Conservation (phyloP, 768 basidiomycete species). For the Termitomyces sp. region DNA sequence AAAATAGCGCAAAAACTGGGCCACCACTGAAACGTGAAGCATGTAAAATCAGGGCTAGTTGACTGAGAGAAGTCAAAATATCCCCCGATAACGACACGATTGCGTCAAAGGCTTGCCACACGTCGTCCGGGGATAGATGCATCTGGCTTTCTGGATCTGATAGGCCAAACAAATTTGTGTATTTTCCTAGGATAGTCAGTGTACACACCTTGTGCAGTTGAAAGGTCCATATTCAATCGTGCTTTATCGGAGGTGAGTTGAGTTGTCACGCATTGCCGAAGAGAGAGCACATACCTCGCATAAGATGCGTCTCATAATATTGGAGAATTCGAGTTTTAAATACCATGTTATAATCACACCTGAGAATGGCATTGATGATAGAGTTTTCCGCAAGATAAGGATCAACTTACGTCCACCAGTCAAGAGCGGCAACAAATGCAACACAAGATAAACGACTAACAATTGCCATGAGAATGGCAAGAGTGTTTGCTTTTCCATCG, state of each 20-base stretch:
- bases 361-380: neutral
- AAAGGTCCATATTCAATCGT: slow-evolving; percentile 17
- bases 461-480: slow-evolving; percentile 14
- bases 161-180: neutral
- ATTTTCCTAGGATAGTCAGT: neutral
- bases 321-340: slow-evolving; percentile 16
- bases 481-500: slow-evolving; percentile 12
- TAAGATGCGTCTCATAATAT: slow-evolving; percentile 21
- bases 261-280: neutral
- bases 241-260: neutral
- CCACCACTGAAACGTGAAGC: slow-evolving; percentile 25
- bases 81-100: slow-evolving; percentile 17
- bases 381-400: too few species aligned
- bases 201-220: slow-evolving; percentile 15
- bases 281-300: slow-evolving; percentile 16
- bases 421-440: slow-evolving; percentile 13
- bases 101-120: slow-evolving; percentile 20
- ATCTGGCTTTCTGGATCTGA: slow-evolving; percentile 18
- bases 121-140: slow-evolving; percentile 12
- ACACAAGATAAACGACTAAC: slow-evolving; percentile 12
- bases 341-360: slow-evolving; percentile 1
- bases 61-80: slow-evolving; percentile 18
- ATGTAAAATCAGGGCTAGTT: slow-evolving; percentile 25
- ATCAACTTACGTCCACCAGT: slow-evolving; percentile 17
- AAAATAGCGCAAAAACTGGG: slow-evolving; percentile 27